Evolutionary conservation across 176 grass and related monocot species (phyloP).

Genomic region (Thalia dealbata): DNA sequence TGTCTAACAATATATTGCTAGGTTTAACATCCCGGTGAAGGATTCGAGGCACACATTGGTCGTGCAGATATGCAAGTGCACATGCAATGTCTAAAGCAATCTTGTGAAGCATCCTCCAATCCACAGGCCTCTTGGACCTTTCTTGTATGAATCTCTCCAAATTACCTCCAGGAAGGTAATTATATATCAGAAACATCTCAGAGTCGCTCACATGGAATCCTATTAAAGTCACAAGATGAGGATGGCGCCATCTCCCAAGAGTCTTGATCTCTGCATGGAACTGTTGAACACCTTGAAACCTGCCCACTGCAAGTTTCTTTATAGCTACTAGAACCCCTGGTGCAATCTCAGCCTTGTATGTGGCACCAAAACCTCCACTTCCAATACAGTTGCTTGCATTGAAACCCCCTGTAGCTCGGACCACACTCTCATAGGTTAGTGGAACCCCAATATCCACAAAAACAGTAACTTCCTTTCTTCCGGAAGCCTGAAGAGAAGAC

Average conservation of each 20-base stretch:
- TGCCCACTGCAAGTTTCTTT: conserved; percentile 12
- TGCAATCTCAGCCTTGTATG: conserved; percentile 19
- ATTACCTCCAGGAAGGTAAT: conserved; percentile 16
- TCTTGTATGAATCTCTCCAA: conserved; percentile 12
- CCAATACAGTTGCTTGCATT: conserved; percentile 19
- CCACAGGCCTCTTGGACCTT: conserved; percentile 1
- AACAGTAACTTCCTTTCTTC: conserved; percentile 14
- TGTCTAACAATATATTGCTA: conserved; percentile 17
- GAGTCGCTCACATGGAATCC: conserved; percentile 11
- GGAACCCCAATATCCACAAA: conserved; percentile 7
- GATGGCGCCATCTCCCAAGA: conserved; percentile 10
- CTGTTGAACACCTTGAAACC: conserved; percentile 13
- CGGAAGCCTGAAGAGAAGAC: background rate
- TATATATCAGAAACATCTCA: conserved; percentile 20
- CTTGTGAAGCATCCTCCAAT: conserved; percentile 12
- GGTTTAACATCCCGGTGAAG: conserved; percentile 18
- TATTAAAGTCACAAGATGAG: conserved; percentile 16
- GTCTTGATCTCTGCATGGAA: conserved; percentile 18
- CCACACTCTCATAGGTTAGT: conserved; percentile 5
- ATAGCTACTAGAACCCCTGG: conserved; percentile 13
- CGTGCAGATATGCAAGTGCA: conserved; percentile 16
- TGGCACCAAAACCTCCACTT: conserved; percentile 20
- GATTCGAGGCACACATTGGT: conserved; percentile 9
- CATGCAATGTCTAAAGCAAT: conserved; percentile 19
- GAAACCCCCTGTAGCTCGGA: conserved; percentile 2